Percentiles rank a stretch among this genome's conserved stretches.
Conservation (phyloP, 805 yeast species). For the Vanderwaltozyma verrucispora region DNA sequence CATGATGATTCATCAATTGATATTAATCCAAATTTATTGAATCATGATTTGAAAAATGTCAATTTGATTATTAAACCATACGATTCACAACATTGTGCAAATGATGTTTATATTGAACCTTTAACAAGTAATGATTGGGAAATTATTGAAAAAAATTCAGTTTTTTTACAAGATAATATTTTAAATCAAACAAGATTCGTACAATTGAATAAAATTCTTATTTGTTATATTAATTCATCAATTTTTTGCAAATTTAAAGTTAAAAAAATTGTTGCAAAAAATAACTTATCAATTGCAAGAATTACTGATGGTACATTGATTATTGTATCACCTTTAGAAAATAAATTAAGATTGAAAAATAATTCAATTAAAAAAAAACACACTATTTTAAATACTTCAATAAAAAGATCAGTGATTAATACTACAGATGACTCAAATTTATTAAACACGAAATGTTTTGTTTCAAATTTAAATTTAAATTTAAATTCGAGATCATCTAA, state of each 20-base stretch:
- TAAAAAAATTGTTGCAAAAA: constrained; percentile 34
- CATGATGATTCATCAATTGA: constrained; percentile 9
- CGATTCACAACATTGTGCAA: constrained; percentile 26
- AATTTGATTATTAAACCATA: constrained; percentile 10
- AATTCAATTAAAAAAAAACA: not conserved
- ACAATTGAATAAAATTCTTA: constrained; percentile 43
- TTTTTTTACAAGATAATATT: constrained; percentile 59
- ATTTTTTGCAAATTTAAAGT: constrained; percentile 49
- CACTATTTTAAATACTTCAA: not conserved
- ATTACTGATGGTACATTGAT: constrained; percentile 58
- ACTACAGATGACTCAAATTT: not conserved
- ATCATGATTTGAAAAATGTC: constrained; percentile 1
- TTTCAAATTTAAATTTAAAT: not conserved
- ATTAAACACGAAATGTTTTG: not conserved
- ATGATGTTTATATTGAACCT: constrained; percentile 69
- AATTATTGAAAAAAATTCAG: constrained; percentile 72
- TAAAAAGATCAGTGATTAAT: constrained; percentile 3
- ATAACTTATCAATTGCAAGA: constrained; percentile 33
- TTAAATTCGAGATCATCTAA: not conserved
- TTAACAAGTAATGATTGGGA: constrained; percentile 80
- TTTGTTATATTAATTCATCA: constrained; percentile 56
- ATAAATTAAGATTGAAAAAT: constrained; percentile 24
- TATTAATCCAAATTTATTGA: constrained; percentile 16
- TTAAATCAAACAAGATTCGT: constrained; percentile 77
- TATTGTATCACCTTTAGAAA: constrained; percentile 62